Evolutionary conservation across 2,329 filamentous ascomycete genomes (phyloP), one percentile per base, ranked within the genome.

Genomic region (Emericellopsis atlantica): DNA sequence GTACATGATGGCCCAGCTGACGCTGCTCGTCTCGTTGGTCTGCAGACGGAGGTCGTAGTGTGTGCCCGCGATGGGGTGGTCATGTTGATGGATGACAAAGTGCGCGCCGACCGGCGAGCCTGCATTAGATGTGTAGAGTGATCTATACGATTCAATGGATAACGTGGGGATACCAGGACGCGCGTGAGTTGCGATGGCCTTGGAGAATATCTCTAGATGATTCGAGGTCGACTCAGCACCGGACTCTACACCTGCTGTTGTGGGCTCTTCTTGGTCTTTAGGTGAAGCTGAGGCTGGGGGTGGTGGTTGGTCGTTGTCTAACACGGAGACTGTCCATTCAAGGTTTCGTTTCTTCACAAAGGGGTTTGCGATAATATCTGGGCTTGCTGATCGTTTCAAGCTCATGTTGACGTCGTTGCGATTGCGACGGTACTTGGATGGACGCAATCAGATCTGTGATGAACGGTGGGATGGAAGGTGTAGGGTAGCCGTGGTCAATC

Each of bases 11-110:
- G 76, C 74, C 67, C 67, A 85, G 44, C 74, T 81, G 10, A 74
- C 69, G 22, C 77, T 79, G 51, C 79, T 84, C 1, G 72, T 70
- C 43, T 69, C 66, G 24, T 81, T 84, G 53, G 84, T 80, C 54
- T 85, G 80, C 15, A 85, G 62, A 3, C 81, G 67, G 16, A 85
- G 64, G 55, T 85, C 81, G 61, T 85, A 83, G 53, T 81, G 76
- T 1, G 69, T 68, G 21, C 81, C 79, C 9, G 81, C 78, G 35
- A 82, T 55, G 2, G 81, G 81, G 52, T 85, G 81, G 51, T 84
- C 79, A 53, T 86, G 80, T 52, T 86, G 80, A 54, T 85, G 79
- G 32, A 85, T 69, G 40, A 85, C 74, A 51, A 84, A 85, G 54
- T 80, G 76, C 8, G 65, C 60, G 15, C 67, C 67, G 14, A 42